Percentiles rank a stretch among this genome's conserved stretches.
phyloP scores from a whole-genome alignment of 164 flowering plant species.

The Liriodendron chinense region DNA sequence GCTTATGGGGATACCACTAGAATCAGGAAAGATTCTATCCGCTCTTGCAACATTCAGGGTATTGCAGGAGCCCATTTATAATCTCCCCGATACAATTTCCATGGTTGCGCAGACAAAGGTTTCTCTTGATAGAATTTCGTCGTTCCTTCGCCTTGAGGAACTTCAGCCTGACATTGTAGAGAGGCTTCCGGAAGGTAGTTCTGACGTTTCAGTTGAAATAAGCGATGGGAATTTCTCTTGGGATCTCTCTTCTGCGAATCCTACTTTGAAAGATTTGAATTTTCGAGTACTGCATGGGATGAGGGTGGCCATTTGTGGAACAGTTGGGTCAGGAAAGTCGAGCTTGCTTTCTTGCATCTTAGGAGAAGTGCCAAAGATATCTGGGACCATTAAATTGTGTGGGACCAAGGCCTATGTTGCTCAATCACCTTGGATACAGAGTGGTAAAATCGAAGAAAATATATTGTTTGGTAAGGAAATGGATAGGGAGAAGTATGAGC shows the following conservation, averaged over 20 bases:
- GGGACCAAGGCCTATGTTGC: slow-evolving; percentile 84
- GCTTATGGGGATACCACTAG: slow-evolving; percentile 57
- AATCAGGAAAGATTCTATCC: slow-evolving; percentile 65
- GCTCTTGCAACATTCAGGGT: slow-evolving; percentile 78
- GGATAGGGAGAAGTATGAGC: slow-evolving; percentile 65
- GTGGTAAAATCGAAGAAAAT: slow-evolving; percentile 80
- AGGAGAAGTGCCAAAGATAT: slow-evolving; percentile 49
- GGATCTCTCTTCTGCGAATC: slow-evolving; percentile 22
- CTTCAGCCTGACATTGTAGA: slow-evolving; percentile 38
- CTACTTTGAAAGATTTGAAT: slow-evolving; percentile 39
- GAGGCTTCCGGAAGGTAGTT: slow-evolving; percentile 39
- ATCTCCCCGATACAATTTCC: slow-evolving; percentile 60
- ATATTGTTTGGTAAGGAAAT: slow-evolving; percentile 76
- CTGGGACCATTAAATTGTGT: slow-evolving; percentile 38
- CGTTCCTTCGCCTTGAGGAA: slow-evolving; percentile 60
- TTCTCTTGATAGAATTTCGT: slow-evolving; percentile 62
- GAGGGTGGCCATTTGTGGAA: slow-evolving; percentile 59
- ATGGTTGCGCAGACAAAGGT: slow-evolving; percentile 69
- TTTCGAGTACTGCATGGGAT: slow-evolving; percentile 36
- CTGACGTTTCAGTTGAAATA: slow-evolving; percentile 53
- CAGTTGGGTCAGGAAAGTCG: slow-evolving; percentile 65
- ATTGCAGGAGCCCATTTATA: slow-evolving; percentile 63
- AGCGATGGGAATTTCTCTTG: slow-evolving; percentile 37
- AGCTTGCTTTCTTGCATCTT: slow-evolving; percentile 53
- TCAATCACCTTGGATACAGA: slow-evolving; percentile 91